Percentiles rank a stretch among this genome's conserved stretches.
Evolutionary conservation across 352 stramenopile genomes (phyloP).

Genomic region (Phytophthora crassamura): DNA sequence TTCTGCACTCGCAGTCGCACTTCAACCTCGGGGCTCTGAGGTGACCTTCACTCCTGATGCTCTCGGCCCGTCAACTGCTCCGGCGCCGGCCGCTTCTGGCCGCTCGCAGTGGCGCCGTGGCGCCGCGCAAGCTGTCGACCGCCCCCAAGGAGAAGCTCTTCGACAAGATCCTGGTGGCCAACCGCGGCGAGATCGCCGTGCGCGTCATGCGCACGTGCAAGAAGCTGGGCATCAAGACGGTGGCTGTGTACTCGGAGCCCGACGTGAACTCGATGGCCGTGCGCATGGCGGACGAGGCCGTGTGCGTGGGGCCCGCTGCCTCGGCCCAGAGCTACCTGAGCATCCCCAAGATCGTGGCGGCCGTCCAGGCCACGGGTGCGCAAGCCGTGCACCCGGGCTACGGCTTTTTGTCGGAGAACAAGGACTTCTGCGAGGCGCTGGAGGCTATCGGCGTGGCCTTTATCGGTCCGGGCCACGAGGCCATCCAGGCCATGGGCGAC

Average conservation of each 20-base stretch:
- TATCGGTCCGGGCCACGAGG: slow-evolving; percentile 87
- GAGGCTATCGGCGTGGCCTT: slow-evolving; percentile 86
- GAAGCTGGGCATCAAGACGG: slow-evolving; percentile 92
- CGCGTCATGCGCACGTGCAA: slow-evolving; percentile 93
- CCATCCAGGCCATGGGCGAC: slow-evolving; percentile 94
- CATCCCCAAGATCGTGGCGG: slow-evolving; percentile 90
- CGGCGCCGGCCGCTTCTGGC: slow-evolving; percentile 12
- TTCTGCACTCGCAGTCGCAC: slow-evolving; percentile 9
- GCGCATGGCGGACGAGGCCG: slow-evolving; percentile 83
- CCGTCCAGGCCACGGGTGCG: slow-evolving; percentile 87
- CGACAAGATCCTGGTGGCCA: slow-evolving; percentile 93
- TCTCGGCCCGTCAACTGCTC: slow-evolving; percentile 29
- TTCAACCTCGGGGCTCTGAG: slow-evolving; percentile 19
- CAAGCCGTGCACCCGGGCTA: slow-evolving; percentile 96
- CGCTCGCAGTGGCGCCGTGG: not conserved
- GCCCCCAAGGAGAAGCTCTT: slow-evolving; percentile 70
- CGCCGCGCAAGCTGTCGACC: slow-evolving; percentile 16
- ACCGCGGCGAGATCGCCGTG: slow-evolving; percentile 94
- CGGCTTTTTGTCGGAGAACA: slow-evolving; percentile 96
- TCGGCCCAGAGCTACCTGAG: slow-evolving; percentile 92
- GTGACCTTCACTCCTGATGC: slow-evolving; percentile 38
- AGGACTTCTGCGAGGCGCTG: slow-evolving; percentile 85
- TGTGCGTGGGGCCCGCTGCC: slow-evolving; percentile 72
- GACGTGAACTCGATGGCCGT: slow-evolving; percentile 90
- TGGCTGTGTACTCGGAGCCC: slow-evolving; percentile 94